Base-by-base conservation (phyloP, 805 yeast species). In the Kuraishia cidri region DNA sequence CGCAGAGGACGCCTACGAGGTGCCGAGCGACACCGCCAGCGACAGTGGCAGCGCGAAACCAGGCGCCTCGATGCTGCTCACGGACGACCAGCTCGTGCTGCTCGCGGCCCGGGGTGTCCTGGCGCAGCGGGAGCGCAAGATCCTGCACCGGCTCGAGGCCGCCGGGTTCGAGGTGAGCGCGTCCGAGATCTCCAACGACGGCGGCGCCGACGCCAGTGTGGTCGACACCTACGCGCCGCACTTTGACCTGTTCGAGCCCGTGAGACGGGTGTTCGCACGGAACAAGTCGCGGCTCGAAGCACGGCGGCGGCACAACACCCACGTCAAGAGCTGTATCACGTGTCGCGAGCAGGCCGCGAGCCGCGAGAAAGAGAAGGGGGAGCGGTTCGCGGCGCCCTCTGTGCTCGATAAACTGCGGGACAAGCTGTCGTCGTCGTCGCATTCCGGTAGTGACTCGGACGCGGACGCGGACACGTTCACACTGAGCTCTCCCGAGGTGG, bases 251-350 rank as follows among this genome's bases (percentile, higher is more conserved):
- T 31, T 41, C 29, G 47, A 39, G 26, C 43, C 41, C n/a, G 10
- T 37, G 38, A 17, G 30, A 32, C 16, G 44, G 30, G n/a, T 35
- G 35, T 8, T 45, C 33, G n/a, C 31, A 33, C 20, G 33, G 47
- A 14, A 44, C 44, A 38, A 27, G 39, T 8, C 41, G 35, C 27
- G 47, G 44, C 37, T 44, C 37, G 30, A 38, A 38, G 29, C 36
- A 35, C 19, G 40, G 37, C 37, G 33, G 37, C 25, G 42, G 38
- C 39, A 39, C 1, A 49, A 48, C 31, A 46, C 45, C 26, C 79
- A 72, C 39, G 23, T 64, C 21, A 47, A 62, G 31, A 43, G 58
- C 36, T 72, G 79, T 39, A 38, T 50, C 10, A 49, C 48, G 17
- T 72, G 79, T 44, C 54, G 56, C 32, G 52, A 52, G 7, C 44